Evolutionary conservation across 164 flowering plant species (phyloP).

Genomic region (Warburgia ugandensis): DNA sequence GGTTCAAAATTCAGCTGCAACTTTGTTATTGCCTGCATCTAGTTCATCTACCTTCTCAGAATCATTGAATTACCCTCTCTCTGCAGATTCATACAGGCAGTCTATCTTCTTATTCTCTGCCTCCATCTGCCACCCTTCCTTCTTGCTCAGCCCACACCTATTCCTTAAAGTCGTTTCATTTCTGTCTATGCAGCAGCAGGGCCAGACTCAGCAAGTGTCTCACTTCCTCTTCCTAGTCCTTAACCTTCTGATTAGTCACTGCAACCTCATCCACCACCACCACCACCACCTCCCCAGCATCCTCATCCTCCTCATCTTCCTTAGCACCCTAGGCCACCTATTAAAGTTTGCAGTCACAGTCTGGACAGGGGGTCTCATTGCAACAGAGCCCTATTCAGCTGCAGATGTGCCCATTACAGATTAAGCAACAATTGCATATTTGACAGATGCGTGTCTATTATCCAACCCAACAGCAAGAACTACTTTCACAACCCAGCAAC

Average conservation of each 20-base stretch:
- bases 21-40: too few relatives aligned
- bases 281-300: conserved; percentile 81
- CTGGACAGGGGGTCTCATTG: conserved; percentile 49
- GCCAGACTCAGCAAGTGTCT: conserved; percentile 35
- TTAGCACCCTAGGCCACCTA: conserved; percentile 70
- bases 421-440: conserved; percentile 58
- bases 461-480: conserved; percentile 51
- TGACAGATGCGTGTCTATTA: conserved; percentile 48
- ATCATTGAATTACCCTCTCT: conserved; percentile 24
- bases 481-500: conserved; percentile 34
- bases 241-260: too few relatives aligned
- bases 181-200: conserved; percentile 40
- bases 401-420: conserved; percentile 48
- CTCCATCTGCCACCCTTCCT: conserved; percentile 37
- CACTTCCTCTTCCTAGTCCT: conserved; percentile 37
- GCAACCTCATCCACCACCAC: conserved; percentile 48
- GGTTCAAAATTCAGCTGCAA: conserved; percentile 14
- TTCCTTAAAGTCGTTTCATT: conserved; percentile 38
- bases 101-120: conserved; percentile 38
- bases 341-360: too few relatives aligned
- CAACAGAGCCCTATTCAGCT: conserved; percentile 50
- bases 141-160: conserved; percentile 46
- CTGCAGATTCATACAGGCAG: conserved; percentile 43
- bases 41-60: too few relatives aligned
- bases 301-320: conserved; percentile 75